Base-by-base conservation (phyloP, 2,329 filamentous ascomycete genomes). In the Cladophialophora bantiana region DNA sequence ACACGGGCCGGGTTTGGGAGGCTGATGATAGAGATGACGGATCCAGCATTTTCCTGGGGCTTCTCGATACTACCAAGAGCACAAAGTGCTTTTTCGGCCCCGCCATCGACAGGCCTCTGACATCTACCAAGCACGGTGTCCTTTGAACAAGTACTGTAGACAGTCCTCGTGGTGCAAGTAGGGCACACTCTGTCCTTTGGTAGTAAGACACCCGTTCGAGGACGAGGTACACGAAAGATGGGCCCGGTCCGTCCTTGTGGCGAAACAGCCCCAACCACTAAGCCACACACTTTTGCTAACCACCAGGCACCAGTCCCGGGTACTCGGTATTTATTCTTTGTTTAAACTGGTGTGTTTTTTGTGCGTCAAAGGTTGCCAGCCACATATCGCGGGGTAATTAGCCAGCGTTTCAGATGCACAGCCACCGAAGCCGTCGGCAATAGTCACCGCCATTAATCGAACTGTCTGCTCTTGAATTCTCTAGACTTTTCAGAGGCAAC, bases 321-420 rank as follows among this genome's bases (percentile, higher is more conserved):
- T 26, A 3, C 26, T 26, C 26, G 26, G 6, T 34, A 55, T 32
- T 26, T 42, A n/a, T 62, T 55, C n/a, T 50, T 48, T 20, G 40
- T 50, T 18, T 34, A 61, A 53, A 40, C 53, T 61, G 53, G 20
- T 61, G 48, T 53, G 48, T 53, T 48, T 50, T 53, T 48, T 50
- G 45, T 50, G 45, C 26, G 18, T 50, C 26, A 18, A 36, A 55
- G 35, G 26, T n/a, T 55, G 18, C 36, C 52, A 62, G 60, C 60
- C 60, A 62, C 60, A 62, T 36, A 48, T 62, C 35, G 60, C 50
- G 60, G 60, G 60, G 60, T 56, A 54, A 34, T 38, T 18, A 61
- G 34, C 50, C 60, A 34, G 50, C 52, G 42, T 40, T 26, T 31
- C 13, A 55, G 5, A 18, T 32, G 60, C 60, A 55, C 60, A 55